A percentile compares a stretch with the other conserved stretches of the same genome.
Evolutionary conservation across 331 rosid species (phyloP).

Genomic region (Dryas integrifolia): DNA sequence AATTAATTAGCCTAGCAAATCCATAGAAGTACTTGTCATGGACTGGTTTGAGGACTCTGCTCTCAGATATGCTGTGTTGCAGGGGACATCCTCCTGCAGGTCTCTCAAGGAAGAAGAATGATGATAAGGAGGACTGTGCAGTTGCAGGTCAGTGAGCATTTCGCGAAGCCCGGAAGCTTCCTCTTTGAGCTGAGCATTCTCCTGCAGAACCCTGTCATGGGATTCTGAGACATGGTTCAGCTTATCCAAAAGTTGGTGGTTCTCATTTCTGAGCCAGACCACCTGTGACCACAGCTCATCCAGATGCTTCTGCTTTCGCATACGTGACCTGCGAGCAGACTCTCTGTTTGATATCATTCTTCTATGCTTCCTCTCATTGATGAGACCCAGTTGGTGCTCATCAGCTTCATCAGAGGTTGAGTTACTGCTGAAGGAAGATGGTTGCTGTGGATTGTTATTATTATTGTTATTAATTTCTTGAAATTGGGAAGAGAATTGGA

Average conservation of each 20-base stretch:
- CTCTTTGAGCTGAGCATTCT: conserved; percentile 70
- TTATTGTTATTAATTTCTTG: conserved; percentile 44
- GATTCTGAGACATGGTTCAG: conserved; percentile 65
- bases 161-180: conserved; percentile 71
- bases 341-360: conserved; percentile 94
- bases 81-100: conserved; percentile 46
- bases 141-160: conserved; percentile 61
- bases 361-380: conserved; percentile 78
- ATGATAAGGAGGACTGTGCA: conserved; percentile 50
- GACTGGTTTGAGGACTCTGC: conserved; percentile 57
- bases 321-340: conserved; percentile 86
- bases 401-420: conserved; percentile 92
- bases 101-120: conserved; percentile 35
- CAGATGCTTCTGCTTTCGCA: conserved; percentile 88
- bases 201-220: conserved; percentile 59
- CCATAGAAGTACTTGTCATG: conserved; percentile 46
- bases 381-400: conserved; percentile 63
- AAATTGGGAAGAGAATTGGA: conserved; percentile 43
- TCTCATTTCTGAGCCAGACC: conserved; percentile 86
- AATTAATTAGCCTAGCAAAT: conserved; percentile 40
- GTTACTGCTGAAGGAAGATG: conserved; percentile 59
- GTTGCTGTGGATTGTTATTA: conserved; percentile 40
- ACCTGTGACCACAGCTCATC: conserved; percentile 98
- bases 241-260: conserved; percentile 71
- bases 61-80: conserved; percentile 52